These are phyloP conservation scores for Lipomyces starkeyi DNA, from an alignment of 805 yeast genomes.

Conservation along the genomic window DNA sequence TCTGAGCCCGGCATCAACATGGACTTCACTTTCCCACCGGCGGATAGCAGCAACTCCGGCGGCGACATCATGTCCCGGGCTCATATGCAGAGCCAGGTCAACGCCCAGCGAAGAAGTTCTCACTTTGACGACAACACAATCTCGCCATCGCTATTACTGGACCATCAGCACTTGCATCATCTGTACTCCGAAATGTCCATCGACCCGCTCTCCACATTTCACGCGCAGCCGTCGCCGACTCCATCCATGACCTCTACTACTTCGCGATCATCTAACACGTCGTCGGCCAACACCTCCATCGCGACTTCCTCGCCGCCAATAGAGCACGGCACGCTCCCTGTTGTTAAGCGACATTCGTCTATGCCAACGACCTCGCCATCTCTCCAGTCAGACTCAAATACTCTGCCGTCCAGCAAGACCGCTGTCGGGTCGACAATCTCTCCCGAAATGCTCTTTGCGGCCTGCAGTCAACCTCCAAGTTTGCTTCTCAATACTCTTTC, in stretches of 20 bases:
- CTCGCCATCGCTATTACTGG: constrained; percentile 1
- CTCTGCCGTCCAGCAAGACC: constrained; percentile 10
- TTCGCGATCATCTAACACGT: constrained; percentile 25
- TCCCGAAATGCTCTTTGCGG: constrained; percentile 26
- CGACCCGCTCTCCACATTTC: background rate
- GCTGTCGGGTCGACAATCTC: constrained; percentile 1
- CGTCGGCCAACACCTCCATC: constrained; percentile 8
- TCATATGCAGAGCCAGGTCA: constrained; percentile 24
- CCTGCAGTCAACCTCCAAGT: constrained; percentile 6
- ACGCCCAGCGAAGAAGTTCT: background rate
- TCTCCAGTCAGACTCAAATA: background rate
- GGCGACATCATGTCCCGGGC: constrained; percentile 24
- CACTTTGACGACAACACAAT: background rate
- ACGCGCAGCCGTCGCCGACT: constrained; percentile 29
- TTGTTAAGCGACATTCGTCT: constrained; percentile 9
- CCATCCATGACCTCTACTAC: constrained; percentile 28
- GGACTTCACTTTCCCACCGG: constrained; percentile 23
- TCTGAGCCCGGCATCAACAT: constrained; percentile 26
- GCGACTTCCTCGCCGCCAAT: constrained; percentile 1
- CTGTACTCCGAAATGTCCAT: background rate
- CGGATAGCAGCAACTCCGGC: background rate
- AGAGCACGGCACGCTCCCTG: background rate
- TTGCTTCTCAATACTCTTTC: constrained; percentile 23
- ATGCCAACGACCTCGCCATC: background rate
- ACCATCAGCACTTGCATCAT: background rate